These are phyloP conservation scores for Plasmodium vivax DNA, from an alignment of 169 alveolate genomes.

Conservation along the genomic window DNA sequence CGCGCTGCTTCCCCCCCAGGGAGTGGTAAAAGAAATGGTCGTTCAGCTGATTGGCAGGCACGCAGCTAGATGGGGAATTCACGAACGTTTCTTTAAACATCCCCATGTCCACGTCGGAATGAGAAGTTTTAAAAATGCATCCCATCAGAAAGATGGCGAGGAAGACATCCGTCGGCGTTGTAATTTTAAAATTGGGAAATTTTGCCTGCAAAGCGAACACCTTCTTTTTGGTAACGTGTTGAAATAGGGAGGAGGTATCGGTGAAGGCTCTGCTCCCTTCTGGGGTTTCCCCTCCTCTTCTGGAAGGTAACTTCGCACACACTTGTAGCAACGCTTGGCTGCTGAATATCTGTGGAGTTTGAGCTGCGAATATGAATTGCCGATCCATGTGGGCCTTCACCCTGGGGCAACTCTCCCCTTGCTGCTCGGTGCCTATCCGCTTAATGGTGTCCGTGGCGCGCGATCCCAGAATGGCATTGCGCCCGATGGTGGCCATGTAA, in stretches of 20 bases:
- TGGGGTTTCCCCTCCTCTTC: not conserved
- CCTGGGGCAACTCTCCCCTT: not conserved
- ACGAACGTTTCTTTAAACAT: slow-evolving; percentile 24
- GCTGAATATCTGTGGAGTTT: slow-evolving; percentile 57
- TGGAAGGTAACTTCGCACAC: not conserved
- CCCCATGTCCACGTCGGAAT: not conserved
- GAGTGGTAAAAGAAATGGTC: slow-evolving; percentile 19
- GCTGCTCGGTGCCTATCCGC: not conserved
- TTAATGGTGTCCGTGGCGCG: slow-evolving; percentile 49
- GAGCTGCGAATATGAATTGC: slow-evolving; percentile 21
- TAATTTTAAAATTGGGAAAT: slow-evolving; percentile 47
- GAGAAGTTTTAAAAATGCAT: not conserved
- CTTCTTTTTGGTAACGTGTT: slow-evolving; percentile 26
- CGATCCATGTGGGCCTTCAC: slow-evolving; percentile 13
- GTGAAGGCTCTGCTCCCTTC: slow-evolving; percentile 4
- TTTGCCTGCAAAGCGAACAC: slow-evolving; percentile 1
- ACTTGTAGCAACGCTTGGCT: slow-evolving; percentile 10
- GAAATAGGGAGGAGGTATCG: slow-evolving; percentile 36
- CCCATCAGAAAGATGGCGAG: slow-evolving; percentile 24
- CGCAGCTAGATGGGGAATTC: slow-evolving; percentile 8
- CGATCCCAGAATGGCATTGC: slow-evolving; percentile 19
- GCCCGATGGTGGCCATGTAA: slow-evolving; percentile 13
- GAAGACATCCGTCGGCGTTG: slow-evolving; percentile 42
- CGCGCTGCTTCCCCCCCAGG: slow-evolving; percentile 22
- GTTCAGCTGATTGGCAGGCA: slow-evolving; percentile 17